phyloP scores from a whole-genome alignment of 106 monocot genomes.

The Posidonia australis region DNA sequence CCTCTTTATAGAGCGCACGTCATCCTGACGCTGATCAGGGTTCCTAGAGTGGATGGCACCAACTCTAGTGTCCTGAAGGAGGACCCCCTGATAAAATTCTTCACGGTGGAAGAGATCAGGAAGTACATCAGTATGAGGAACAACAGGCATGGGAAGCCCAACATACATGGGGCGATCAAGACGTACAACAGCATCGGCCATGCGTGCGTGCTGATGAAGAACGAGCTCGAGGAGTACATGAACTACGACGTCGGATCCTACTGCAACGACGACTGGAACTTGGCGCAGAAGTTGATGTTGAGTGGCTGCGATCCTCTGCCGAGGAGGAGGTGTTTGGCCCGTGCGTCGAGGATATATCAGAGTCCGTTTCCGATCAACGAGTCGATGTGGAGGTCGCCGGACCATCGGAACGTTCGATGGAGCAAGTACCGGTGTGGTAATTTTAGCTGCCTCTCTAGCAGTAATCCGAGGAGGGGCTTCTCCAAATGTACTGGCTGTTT shows the following conservation, averaged over 20 bases:
- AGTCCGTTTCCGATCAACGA: constrained; percentile 42
- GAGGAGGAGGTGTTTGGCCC: constrained; percentile 48
- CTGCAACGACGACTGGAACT: constrained; percentile 69
- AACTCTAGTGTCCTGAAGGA: constrained; percentile 4
- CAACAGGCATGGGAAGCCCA: constrained; percentile 35
- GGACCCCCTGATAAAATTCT: constrained; percentile 77
- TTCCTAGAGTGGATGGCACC: constrained; percentile 21
- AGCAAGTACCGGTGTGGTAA: constrained; percentile 49
- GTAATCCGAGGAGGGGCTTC: constrained; percentile 46
- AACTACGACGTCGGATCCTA: constrained; percentile 60
- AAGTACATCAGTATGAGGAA: constrained; percentile 63
- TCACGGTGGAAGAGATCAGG: constrained; percentile 55
- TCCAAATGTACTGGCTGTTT: constrained; percentile 66
- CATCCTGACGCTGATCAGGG: constrained; percentile 47
- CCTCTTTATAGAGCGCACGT: constrained; percentile 73
- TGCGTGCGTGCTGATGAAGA: constrained; percentile 60
- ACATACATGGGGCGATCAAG: constrained; percentile 36
- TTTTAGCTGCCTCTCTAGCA: constrained; percentile 50
- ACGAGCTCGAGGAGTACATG: constrained; percentile 85
- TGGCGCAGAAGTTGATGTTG: constrained; percentile 60
- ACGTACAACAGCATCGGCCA: constrained; percentile 68
- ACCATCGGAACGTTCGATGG: constrained; percentile 67
- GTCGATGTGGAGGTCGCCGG: constrained; percentile 64
- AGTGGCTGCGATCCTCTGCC: constrained; percentile 82
- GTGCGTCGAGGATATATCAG: constrained; percentile 59